A percentile compares a stretch with the other conserved stretches of the same genome.
Evolutionary conservation across 495 filamentous ascomycete genomes (phyloP).

Genomic region (Penicillium canariense): DNA sequence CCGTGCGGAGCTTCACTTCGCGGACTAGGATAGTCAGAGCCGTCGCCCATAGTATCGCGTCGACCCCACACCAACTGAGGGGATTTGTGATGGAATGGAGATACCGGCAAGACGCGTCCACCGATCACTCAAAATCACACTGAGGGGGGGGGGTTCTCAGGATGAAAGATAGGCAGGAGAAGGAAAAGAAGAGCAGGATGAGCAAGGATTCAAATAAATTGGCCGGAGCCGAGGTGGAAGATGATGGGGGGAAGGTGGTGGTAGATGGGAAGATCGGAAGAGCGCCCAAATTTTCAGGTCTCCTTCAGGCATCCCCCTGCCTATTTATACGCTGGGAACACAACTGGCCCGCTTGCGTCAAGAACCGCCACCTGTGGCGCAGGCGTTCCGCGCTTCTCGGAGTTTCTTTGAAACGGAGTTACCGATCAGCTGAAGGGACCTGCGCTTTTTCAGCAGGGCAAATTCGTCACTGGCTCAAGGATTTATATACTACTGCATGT

Average conservation of each 20-base stretch:
- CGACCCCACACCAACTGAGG: conserved; percentile 38
- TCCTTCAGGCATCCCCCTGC: conserved; percentile 26
- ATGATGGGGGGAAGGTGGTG: conserved; percentile 3
- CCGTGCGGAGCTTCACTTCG: conserved; percentile 48
- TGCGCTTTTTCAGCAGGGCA: conserved; percentile 1
- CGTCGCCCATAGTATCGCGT: conserved; percentile 46
- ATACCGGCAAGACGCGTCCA: conserved; percentile 29
- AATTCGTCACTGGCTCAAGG: conserved; percentile 2
- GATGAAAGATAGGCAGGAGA: not conserved
- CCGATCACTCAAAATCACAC: conserved; percentile 12
- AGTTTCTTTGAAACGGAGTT: conserved; percentile 5
- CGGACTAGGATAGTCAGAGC: conserved; percentile 52
- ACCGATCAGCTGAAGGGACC: conserved; percentile 7
- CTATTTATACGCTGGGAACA: conserved; percentile 15
- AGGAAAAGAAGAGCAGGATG: not conserved
- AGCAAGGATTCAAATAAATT: conserved; percentile 13
- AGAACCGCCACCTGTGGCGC: conserved; percentile 17
- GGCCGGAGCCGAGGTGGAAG: conserved; percentile 7
- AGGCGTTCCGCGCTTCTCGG: conserved; percentile 9
- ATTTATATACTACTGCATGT: conserved; percentile 9
- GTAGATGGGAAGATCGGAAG: conserved; percentile 7
- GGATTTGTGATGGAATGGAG: conserved; percentile 23
- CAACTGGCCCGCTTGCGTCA: not conserved
- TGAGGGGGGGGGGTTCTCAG: not conserved
- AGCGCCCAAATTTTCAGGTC: conserved; percentile 38